phyloP scores from a whole-genome alignment of 352 stramenopile species.

The Globisporangium carolinianum region DNA sequence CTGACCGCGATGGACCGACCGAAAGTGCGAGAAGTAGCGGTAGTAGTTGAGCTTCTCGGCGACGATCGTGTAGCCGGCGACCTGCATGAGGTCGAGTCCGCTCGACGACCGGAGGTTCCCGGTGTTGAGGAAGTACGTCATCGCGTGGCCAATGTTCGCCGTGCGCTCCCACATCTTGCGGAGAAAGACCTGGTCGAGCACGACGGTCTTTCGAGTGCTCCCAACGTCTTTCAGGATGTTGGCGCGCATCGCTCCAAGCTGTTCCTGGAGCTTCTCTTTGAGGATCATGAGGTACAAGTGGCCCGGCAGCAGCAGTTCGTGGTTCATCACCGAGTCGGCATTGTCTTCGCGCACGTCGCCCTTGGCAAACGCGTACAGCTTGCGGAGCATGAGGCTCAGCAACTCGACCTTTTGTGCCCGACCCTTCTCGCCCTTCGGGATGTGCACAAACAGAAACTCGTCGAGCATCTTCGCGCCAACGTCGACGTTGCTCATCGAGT shows the following conservation, averaged over 20 bases:
- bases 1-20: conserved; percentile 97
- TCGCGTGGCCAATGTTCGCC: conserved; percentile 88
- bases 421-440: conserved; percentile 85
- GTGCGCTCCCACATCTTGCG: conserved; percentile 92
- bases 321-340: conserved; percentile 98
- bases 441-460: conserved; percentile 97
- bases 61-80: conserved; percentile 98
- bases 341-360: conserved; percentile 95
- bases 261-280: conserved; percentile 98
- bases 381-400: conserved; percentile 95
- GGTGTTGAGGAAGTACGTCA: conserved; percentile 98
- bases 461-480: conserved; percentile 87
- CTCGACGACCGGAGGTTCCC: conserved; percentile 97
- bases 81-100: conserved; percentile 97
- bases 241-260: conserved; percentile 60
- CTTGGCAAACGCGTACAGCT: conserved; percentile 97
- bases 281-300: conserved; percentile 96
- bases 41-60: conserved; percentile 99
- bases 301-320: conserved; percentile 94
- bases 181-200: conserved; percentile 87
- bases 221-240: conserved; percentile 77
- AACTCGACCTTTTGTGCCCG: conserved; percentile 91
- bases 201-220: conserved; percentile 46
- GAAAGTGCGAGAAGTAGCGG: conserved; percentile 98
- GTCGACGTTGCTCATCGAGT: conserved; percentile 87